Percentiles rank a stretch among this genome's conserved stretches.
Evolutionary conservation across 805 yeast species (phyloP).

Genomic region (Metschnikowia chrysomelidarum): DNA sequence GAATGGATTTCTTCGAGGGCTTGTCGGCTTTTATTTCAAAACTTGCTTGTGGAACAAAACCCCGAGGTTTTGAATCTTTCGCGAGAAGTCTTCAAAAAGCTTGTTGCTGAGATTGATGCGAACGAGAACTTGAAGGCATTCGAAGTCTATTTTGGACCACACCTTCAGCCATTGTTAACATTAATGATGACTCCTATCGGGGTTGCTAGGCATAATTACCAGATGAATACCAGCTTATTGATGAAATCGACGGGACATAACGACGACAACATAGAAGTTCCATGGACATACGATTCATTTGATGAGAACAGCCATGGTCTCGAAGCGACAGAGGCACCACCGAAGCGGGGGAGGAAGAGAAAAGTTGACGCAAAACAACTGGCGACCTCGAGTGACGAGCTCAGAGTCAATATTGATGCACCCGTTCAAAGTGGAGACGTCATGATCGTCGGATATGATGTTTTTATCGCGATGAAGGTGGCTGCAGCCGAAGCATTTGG

Average conservation of each 20-base stretch:
- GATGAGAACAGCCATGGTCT: conserved; percentile 9
- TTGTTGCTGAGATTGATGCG: conserved; percentile 47
- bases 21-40: conserved; percentile 78
- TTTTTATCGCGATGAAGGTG: conserved; percentile 70
- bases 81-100: conserved; percentile 52
- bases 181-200: conserved; percentile 93
- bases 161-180: conserved; percentile 58
- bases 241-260: conserved; percentile 74
- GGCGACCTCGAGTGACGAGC: conserved; percentile 54
- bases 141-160: conserved; percentile 53
- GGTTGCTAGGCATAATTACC: conserved; percentile 80
- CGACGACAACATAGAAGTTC: conserved; percentile 16
- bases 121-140: conserved; percentile 31
- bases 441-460: conserved; percentile 73
- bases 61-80: conserved; percentile 65
- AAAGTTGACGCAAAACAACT: conserved; percentile 28
- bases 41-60: conserved; percentile 86
- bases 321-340: conserved; percentile 17
- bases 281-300: conserved; percentile 12
- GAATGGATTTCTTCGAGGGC: conserved; percentile 78
- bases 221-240: conserved; percentile 73
- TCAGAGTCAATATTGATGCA: conserved; percentile 83
- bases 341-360: conserved; percentile 48
- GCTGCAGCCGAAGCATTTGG: conserved; percentile 80
- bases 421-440: conserved; percentile 92